Base-by-base conservation (phyloP, 73 alveolate species). In the Diophrys sp. region DNA sequence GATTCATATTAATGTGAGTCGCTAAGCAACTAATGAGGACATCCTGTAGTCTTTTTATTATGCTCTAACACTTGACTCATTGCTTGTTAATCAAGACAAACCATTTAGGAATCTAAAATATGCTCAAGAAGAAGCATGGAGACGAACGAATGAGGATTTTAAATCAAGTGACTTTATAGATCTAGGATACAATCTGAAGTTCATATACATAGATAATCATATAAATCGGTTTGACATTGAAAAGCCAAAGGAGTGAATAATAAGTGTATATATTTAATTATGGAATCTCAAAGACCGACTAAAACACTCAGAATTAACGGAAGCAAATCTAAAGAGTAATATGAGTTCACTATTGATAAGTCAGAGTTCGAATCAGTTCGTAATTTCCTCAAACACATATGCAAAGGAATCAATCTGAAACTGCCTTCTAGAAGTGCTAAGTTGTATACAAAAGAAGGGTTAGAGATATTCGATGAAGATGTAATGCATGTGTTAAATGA, bases 391-490 rank as follows among this genome's bases (percentile, higher is more conserved):
- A 44, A 44, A 18, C 62, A 44, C 18, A 44, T 44, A 11, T 44
- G 62, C 18, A 44, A 44, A 44, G 18, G 62, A 18, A 11, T 44
- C 5, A 44, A 18, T 18, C 62, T 44, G 18, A 44, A 44, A 18
- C 18, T 11, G 5, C 62, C 62, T 11, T 44, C 62, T 14, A 27
- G 2, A 26, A 0, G 53, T 0, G 79, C 86, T 14, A 75, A 54
- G 57, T 67, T 86, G 14, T 86, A 27, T 70, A 79, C 80, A 31
- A 79, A 86, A 67, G 77, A 86, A 34, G 93, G 93, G 23, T 67
- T 86, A 29, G 66, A 73, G 68, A 31, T 86, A 1, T 67, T 44
- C 71, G 74, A 86, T 55, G 87, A 73, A 24, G 93, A 86, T 57
- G 29, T 86, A 2, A 44, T n/a, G 29, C 84, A 79, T 28, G 71